Conservation (phyloP, 495 filamentous ascomycete genomes). For the Daldinia childiae region DNA sequence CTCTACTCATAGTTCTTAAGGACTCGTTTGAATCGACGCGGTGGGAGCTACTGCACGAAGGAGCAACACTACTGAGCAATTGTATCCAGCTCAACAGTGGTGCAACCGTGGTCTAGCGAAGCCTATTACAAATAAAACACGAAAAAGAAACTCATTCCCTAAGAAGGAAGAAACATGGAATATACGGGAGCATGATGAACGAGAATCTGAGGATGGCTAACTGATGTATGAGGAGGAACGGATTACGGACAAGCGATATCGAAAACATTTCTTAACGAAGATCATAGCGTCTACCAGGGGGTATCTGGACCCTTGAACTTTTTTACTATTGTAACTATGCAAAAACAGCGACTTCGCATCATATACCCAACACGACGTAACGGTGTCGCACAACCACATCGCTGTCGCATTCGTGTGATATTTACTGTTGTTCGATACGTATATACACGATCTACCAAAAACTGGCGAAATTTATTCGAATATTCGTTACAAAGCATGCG, state of each 20-base stretch:
- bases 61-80: slow-evolving; percentile 78
- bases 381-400: slow-evolving; percentile 11
- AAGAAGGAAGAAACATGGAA: slow-evolving; percentile 9
- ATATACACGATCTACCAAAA: slow-evolving; percentile 29
- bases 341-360: slow-evolving; percentile 31
- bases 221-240: slow-evolving; percentile 28
- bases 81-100: slow-evolving; percentile 70
- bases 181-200: slow-evolving; percentile 29
- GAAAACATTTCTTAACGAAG: slow-evolving; percentile 33
- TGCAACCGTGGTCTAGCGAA: slow-evolving; percentile 33
- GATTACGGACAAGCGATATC: slow-evolving; percentile 29
- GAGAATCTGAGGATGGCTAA: slow-evolving; percentile 26
- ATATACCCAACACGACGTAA: slow-evolving; percentile 40
- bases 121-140: background rate
- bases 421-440: slow-evolving; percentile 27
- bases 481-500: slow-evolving; percentile 3
- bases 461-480: slow-evolving; percentile 20
- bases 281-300: slow-evolving; percentile 29
- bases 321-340: slow-evolving; percentile 31
- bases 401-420: slow-evolving; percentile 17
- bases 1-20: slow-evolving; percentile 82
- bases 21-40: slow-evolving; percentile 82
- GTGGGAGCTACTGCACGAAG: slow-evolving; percentile 93
- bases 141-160: background rate
- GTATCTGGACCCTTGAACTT: slow-evolving; percentile 20